A percentile compares a stretch with the other conserved stretches of the same genome.
These are phyloP conservation scores for Thermothielavioides terrestris DNA, from an alignment of 495 filamentous ascomycete genomes.

Conservation along the genomic window DNA sequence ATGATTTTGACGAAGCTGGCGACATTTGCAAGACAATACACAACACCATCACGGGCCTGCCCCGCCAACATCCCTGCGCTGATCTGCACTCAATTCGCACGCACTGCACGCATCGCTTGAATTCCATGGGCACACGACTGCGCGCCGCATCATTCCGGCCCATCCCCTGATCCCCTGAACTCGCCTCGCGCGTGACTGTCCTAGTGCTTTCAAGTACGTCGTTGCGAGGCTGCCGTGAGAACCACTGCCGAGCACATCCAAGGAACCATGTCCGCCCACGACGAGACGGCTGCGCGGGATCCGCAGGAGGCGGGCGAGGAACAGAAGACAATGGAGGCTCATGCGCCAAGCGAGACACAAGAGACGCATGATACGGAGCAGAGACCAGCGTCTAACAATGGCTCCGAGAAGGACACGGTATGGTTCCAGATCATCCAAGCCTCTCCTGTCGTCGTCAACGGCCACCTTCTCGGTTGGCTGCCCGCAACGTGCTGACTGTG, in stretches of 20 bases:
- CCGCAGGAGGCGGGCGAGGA: background rate
- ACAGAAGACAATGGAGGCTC: background rate
- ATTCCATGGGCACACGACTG: slow-evolving; percentile 10
- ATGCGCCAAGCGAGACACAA: background rate
- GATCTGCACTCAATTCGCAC: background rate
- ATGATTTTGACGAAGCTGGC: too few species aligned
- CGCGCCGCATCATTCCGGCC: background rate
- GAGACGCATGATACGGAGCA: background rate
- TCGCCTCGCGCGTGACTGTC: background rate
- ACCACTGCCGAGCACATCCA: background rate
- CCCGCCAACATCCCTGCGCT: background rate
- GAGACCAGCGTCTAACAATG: slow-evolving; percentile 7
- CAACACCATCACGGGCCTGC: too few species aligned
- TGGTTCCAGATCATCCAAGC: slow-evolving; percentile 1
- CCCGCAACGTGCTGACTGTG: slow-evolving; percentile 10
- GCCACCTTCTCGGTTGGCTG: slow-evolving; percentile 12
- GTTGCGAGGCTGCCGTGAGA: background rate
- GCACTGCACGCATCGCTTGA: background rate
- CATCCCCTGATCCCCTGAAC: background rate
- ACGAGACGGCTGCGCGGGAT: background rate
- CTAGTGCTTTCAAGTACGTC: background rate
- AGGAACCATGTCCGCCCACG: background rate
- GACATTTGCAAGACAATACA: background rate
- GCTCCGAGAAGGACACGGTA: slow-evolving; percentile 36
- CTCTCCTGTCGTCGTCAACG: background rate